These are phyloP conservation scores for Ensete ventricosum DNA, from an alignment of 176 grass and related monocot species.

Conservation along the genomic window DNA sequence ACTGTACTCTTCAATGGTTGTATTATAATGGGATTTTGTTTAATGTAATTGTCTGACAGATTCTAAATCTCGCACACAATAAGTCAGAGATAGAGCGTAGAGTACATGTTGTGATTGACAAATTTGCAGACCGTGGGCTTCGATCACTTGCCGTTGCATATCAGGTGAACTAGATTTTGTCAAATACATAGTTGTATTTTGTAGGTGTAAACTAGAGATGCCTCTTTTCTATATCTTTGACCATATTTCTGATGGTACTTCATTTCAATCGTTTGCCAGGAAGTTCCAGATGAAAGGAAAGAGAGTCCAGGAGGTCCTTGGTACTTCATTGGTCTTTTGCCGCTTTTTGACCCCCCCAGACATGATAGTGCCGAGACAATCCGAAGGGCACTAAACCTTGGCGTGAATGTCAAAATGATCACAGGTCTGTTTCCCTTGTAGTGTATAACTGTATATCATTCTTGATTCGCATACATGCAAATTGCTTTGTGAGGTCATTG, in stretches of 20 bases:
- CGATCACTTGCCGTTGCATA: conserved; percentile 72
- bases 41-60: conserved; percentile 27
- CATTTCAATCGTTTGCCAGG: conserved; percentile 21
- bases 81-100: conserved; percentile 56
- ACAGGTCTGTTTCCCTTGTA: conserved; percentile 33
- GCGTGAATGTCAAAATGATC: conserved; percentile 84
- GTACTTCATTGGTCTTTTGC: conserved; percentile 58
- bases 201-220: not conserved
- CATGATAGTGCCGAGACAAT: conserved; percentile 87
- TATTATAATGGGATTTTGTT: not conserved
- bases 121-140: conserved; percentile 78
- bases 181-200: not conserved
- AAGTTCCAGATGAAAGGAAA: conserved; percentile 67
- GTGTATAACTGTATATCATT: not conserved
- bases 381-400: conserved; percentile 61
- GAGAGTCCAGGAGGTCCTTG: conserved; percentile 57
- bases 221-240: not conserved
- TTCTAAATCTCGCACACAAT: conserved; percentile 58
- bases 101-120: conserved; percentile 60
- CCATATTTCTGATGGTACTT: not conserved
- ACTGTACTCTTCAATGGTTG: not conserved
- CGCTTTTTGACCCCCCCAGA: conserved; percentile 68
- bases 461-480: not conserved
- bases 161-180: conserved; percentile 36
- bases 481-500: too few species aligned